phyloP scores from a whole-genome alignment of 352 stramenopile genomes.

The Globisporangium radiosum region DNA sequence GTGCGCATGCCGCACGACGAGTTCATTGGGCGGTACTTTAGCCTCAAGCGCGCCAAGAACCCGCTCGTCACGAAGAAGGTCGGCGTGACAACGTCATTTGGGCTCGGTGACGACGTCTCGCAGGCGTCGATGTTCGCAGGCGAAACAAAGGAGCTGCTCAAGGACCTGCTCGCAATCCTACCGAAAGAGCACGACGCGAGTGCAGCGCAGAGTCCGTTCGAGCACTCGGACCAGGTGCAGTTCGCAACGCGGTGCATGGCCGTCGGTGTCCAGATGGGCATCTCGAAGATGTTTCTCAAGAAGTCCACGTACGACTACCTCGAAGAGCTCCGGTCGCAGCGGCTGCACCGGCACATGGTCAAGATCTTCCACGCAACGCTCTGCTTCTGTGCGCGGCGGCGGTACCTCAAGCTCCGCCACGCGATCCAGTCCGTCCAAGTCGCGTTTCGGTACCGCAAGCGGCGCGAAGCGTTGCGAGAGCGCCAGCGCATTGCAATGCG shows the following conservation, averaged over 20 bases:
- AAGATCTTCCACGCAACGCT: constrained; percentile 68
- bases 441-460: constrained; percentile 53
- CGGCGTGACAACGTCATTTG: constrained; percentile 27
- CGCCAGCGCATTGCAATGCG: constrained; percentile 31
- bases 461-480: constrained; percentile 18
- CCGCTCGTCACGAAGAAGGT: constrained; percentile 26
- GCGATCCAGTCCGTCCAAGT: constrained; percentile 50
- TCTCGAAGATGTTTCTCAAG: constrained; percentile 95
- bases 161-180: constrained; percentile 86
- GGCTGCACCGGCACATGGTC: constrained; percentile 62
- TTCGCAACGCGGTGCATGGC: constrained; percentile 55
- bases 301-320: constrained; percentile 88
- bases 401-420: constrained; percentile 53
- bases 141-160: constrained; percentile 74
- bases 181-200: constrained; percentile 75
- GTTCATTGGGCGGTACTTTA: constrained; percentile 75
- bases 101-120: constrained; percentile 34
- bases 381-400: constrained; percentile 42
- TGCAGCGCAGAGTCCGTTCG: constrained; percentile 69
- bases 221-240: constrained; percentile 61
- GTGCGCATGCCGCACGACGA: constrained; percentile 70
- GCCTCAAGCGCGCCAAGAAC: constrained; percentile 45
- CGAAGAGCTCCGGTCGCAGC: constrained; percentile 78
- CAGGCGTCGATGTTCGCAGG: constrained; percentile 29
- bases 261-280: constrained; percentile 87